These are phyloP conservation scores for Pseudozyma sp. DNA, from an alignment of 1,284 basidiomycete genomes.

Conservation along the genomic window DNA sequence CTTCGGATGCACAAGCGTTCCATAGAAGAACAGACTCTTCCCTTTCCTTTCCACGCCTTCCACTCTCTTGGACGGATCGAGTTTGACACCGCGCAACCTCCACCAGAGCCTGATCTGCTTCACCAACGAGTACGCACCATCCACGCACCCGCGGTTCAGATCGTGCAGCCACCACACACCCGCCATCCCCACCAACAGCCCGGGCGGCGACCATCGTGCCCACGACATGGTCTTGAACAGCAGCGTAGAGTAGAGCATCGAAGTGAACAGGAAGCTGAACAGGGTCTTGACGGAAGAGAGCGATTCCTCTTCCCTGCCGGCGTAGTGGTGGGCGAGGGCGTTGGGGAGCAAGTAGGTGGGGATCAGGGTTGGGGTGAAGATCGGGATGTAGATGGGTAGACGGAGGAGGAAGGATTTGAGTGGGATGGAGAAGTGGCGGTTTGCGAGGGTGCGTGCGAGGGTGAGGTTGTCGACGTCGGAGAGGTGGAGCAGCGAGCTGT, in stretches of 20 bases:
- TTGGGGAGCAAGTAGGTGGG: constrained; percentile 40
- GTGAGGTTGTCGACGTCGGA: constrained; percentile 23
- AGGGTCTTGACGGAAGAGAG: constrained; percentile 42
- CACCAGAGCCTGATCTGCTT: constrained; percentile 35
- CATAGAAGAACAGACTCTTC: constrained; percentile 52
- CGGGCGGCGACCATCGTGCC: constrained; percentile 28
- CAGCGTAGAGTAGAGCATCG: constrained; percentile 18
- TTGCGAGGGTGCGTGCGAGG: not conserved
- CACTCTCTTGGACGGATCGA: not conserved
- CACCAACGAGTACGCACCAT: constrained; percentile 23
- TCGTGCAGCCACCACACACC: constrained; percentile 36
- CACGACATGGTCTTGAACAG: constrained; percentile 29
- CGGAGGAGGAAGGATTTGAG: constrained; percentile 22
- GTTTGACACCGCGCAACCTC: constrained; percentile 8
- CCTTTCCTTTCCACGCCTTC: constrained; percentile 1
- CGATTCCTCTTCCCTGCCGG: constrained; percentile 40
- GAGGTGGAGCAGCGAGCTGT: constrained; percentile 26
- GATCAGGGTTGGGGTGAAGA: constrained; percentile 28
- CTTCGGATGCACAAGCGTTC: constrained; percentile 54
- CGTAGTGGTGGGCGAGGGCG: constrained; percentile 35
- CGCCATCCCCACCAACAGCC: constrained; percentile 33
- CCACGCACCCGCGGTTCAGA: constrained; percentile 23
- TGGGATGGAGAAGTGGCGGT: not conserved
- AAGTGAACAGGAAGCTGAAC: constrained; percentile 31
- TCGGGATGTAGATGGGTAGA: constrained; percentile 26